Evolutionary conservation across 768 basidiomycete species (phyloP), one percentile per base, ranked within the genome.

Genomic region (Boletus sensibilis): DNA sequence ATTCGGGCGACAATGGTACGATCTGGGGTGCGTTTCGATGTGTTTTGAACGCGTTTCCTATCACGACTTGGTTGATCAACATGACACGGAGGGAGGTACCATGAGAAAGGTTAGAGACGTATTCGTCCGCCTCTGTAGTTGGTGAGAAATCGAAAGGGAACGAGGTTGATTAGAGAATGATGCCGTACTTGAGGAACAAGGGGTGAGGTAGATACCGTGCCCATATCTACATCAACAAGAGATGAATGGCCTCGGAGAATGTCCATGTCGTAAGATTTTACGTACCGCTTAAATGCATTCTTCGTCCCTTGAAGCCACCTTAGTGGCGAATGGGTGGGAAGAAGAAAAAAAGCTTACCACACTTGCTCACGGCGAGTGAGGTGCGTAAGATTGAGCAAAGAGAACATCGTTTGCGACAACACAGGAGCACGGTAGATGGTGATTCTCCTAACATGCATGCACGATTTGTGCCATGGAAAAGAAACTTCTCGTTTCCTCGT

Each of bases 221-320:
- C 58, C 59, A 14, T 60, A 60, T 42, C 60, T 56, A 35, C 9
- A 14, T 40, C 37, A 23, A 12, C 27, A 20, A 20, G 23, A 34
- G 27, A 31, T 45, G 20, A 60, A 38, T 18, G 7, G 29, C 42
- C 12, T 44, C 14, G 45, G 27, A 37, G 10, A n/a, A 47, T 16
- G 4, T 13, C 16, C 7, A 25, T 23, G 31, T 14, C 29, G 25
- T 18, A 42, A 21, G 29, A 34, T 35, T 2, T 34, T n/a, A 35
- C 60, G 12, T 48, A 61, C 60, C 59, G 59, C 45, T 61, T 61
- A 27, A 61, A 61, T 14, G 59, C 52, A 5, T 60, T 60, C 40
- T 60, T 60, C 29, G 52, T 61, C 27, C 60, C 59, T 52, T 46
- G 31, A 23, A 40, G 37, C 10, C 25, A 20, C 4, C 20, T 59